Evolutionary conservation across 768 basidiomycete species (phyloP), one percentile per base, ranked within the genome.

Genomic region (Tricholoma saponaceum): DNA sequence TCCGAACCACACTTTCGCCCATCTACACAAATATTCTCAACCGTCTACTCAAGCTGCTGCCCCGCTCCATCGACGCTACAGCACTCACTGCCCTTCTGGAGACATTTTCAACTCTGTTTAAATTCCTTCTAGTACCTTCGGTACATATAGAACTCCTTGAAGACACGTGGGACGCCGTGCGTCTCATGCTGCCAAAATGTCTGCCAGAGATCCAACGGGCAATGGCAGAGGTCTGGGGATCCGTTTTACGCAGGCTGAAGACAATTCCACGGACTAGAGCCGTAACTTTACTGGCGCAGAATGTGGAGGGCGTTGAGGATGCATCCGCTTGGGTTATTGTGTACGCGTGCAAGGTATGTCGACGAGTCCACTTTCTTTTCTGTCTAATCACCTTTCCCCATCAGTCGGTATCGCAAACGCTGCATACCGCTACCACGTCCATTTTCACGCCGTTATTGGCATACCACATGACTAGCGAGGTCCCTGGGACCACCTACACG

Each of bases 191-290:
- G 8, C 79, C 80, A 3, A 79, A 75, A 57, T 91, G 89, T 67
- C 72, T 81, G 55, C 79, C 83, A 0, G 90, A 94, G 57, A 80
- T 92, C 2, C 89, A 89, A 65, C 75, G 89, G 23, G 84, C 89
- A 1, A 79, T 90, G 9, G 88, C 92, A 0, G 93, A 97, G 66
- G 91, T 92, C 3, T 97, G 92, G 95, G 91, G 86, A 0, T 83
- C 83, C 0, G 79, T 88, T 0, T 65, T 96, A 43, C 78, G 95
- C 51, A 80, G 90, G 62, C 72, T 95, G 53, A 90, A 91, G 69
- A 71, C 74, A 1, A 76, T 79, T 12, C 76, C 78, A 7, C 75
- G 89, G 28, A 82, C 81, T 54, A 75, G 77, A 49, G 82, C 85
- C 0, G 77, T 92, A 4, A 62, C 65, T 3, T 57, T 90, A 13